A percentile compares a stretch with the other conserved stretches of the same genome.
Evolutionary conservation across 208 protist genomes (phyloP).

Genomic region (Acanthamoeba royreba): DNA sequence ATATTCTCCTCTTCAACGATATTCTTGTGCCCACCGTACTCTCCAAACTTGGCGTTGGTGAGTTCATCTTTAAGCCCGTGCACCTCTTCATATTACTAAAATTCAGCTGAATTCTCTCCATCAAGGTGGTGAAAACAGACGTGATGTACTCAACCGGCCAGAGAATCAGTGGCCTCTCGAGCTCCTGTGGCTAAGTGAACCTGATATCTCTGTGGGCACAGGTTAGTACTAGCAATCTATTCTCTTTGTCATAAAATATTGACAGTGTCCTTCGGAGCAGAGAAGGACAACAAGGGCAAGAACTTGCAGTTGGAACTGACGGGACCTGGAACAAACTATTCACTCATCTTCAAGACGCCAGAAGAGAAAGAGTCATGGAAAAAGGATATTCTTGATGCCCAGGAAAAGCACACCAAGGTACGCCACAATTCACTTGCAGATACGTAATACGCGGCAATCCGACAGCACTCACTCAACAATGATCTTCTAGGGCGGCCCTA

Average conservation of each 20-base stretch:
- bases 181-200: background rate
- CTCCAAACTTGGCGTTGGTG: background rate
- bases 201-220: background rate
- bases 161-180: constrained; percentile 26
- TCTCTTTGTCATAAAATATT: background rate
- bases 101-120: too few species aligned
- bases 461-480: background rate
- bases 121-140: background rate
- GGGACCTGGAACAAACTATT: background rate
- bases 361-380: background rate
- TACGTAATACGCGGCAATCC: background rate
- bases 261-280: background rate
- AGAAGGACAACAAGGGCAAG: background rate
- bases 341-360: background rate
- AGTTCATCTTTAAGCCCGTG: background rate
- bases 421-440: background rate
- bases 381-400: background rate
- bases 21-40: background rate
- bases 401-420: constrained; percentile 1
- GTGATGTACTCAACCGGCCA: background rate
- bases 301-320: background rate
- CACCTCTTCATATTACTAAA: background rate
- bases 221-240: background rate
- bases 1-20: constrained; percentile 27
- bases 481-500: background rate